These are phyloP conservation scores for Trichopus zeylanicus DNA, from an alignment of 116 monocot genomes.

Conservation along the genomic window DNA sequence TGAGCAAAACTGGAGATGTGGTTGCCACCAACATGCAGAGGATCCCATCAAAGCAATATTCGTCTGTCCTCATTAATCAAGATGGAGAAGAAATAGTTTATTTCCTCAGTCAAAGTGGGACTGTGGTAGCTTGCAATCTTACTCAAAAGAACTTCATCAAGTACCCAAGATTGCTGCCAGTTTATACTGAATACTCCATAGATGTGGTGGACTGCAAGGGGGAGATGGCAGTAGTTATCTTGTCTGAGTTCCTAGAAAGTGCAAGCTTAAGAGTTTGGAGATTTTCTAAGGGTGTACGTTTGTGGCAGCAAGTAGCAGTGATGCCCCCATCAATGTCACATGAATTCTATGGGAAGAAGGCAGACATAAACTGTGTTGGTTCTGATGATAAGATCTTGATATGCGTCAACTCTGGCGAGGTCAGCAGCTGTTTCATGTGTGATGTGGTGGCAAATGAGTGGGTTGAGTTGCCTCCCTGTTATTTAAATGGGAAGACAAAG, in stretches of 20 bases:
- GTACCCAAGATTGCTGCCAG: constrained; percentile 57
- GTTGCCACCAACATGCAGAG: constrained; percentile 72
- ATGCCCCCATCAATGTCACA: constrained; percentile 87
- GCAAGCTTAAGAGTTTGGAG: constrained; percentile 76
- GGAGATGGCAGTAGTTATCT: constrained; percentile 45
- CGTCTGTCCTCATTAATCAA: constrained; percentile 49
- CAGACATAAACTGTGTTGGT: constrained; percentile 76
- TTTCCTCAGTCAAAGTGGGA: constrained; percentile 71
- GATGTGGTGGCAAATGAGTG: constrained; percentile 39
- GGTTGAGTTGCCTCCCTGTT: constrained; percentile 68
- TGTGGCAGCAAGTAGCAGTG: constrained; percentile 58
- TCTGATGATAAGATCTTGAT: constrained; percentile 39
- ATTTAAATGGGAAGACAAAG: constrained; percentile 31
- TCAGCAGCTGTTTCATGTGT: constrained; percentile 38
- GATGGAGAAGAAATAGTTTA: constrained; percentile 51
- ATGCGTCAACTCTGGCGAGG: constrained; percentile 54
- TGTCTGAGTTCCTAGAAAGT: constrained; percentile 72
- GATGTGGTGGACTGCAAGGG: constrained; percentile 70
- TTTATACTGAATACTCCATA: constrained; percentile 69
- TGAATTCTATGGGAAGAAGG: constrained; percentile 59
- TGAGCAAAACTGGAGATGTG: constrained; percentile 85
- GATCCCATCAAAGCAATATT: constrained; percentile 83
- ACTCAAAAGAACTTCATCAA: constrained; percentile 31
- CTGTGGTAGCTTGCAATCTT: constrained; percentile 58
- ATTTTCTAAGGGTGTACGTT: constrained; percentile 28